These are phyloP conservation scores for Phycomyces blakesleeanus DNA, from an alignment of 192 early-diverging fungal species.

Conservation along the genomic window DNA sequence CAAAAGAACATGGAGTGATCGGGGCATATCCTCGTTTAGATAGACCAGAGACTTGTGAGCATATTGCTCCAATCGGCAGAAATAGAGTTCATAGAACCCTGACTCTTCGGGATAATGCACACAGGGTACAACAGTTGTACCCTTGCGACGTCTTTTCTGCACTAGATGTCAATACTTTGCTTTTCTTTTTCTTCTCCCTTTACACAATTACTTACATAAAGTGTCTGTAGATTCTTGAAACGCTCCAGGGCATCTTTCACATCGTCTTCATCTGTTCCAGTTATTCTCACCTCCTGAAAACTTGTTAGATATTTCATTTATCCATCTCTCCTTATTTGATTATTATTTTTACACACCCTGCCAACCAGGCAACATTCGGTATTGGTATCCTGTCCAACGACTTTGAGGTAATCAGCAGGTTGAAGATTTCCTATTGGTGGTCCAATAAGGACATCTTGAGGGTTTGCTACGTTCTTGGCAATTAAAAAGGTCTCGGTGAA, in stretches of 20 bases:
- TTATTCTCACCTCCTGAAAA: slow-evolving; percentile 15
- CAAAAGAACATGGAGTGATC: slow-evolving; percentile 12
- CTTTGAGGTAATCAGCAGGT: slow-evolving; percentile 8
- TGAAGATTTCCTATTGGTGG: not conserved
- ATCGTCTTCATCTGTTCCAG: slow-evolving; percentile 6
- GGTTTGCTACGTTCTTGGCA: slow-evolving; percentile 23
- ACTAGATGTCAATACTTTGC: not conserved
- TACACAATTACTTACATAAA: slow-evolving; percentile 4
- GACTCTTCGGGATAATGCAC: slow-evolving; percentile 1
- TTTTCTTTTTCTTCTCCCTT: slow-evolving; percentile 1
- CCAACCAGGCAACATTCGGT: slow-evolving; percentile 15
- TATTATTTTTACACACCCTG: not conserved
- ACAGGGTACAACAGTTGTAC: slow-evolving; percentile 1
- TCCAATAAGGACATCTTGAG: slow-evolving; percentile 8
- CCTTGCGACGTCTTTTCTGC: not conserved
- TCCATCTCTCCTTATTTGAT: not conserved
- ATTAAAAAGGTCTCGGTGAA: slow-evolving; percentile 11
- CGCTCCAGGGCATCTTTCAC: slow-evolving; percentile 12
- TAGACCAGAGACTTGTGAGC: not conserved
- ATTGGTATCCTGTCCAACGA: slow-evolving; percentile 18
- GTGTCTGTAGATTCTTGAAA: slow-evolving; percentile 18
- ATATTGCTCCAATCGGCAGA: not conserved
- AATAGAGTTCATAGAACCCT: slow-evolving; percentile 1
- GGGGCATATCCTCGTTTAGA: not conserved
- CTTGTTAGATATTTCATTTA: not conserved